Conservation (phyloP, 2,329 filamentous ascomycete species). For the Hymenoscyphus fraxineus region DNA sequence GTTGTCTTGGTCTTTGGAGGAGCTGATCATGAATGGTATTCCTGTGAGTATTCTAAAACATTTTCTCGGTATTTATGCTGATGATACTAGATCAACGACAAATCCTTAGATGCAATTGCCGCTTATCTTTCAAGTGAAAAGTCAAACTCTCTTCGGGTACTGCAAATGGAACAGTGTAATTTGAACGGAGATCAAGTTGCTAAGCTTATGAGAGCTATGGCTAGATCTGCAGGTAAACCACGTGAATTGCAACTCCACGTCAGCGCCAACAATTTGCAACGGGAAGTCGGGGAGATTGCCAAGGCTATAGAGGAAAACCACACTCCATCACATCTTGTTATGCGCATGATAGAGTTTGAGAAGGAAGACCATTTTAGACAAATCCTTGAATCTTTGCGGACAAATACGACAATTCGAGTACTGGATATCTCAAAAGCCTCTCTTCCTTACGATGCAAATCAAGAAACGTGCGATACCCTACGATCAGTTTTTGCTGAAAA, state of each 20-base stretch:
- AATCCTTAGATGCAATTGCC: constrained; percentile 61
- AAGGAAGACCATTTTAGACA: constrained; percentile 49
- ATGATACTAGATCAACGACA: constrained; percentile 48
- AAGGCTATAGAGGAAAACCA: constrained; percentile 48
- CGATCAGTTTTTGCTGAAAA: constrained; percentile 65
- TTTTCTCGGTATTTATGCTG: constrained; percentile 13
- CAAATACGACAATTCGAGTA: constrained; percentile 59
- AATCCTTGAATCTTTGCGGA: constrained; percentile 57
- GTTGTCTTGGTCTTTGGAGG: constrained; percentile 63
- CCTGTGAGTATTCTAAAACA: constrained; percentile 35
- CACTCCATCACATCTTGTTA: constrained; percentile 60
- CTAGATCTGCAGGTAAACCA: constrained; percentile 43
- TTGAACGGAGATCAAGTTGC: constrained; percentile 63
- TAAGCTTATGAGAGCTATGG: constrained; percentile 61
- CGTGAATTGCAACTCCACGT: constrained; percentile 63
- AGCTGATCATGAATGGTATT: constrained; percentile 61
- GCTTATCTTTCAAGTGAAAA: constrained; percentile 59
- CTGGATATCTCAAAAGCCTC: constrained; percentile 69
- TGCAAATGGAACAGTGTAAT: constrained; percentile 65
- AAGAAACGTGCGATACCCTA: constrained; percentile 62
- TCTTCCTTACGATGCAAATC: constrained; percentile 63
- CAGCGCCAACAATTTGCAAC: constrained; percentile 51
- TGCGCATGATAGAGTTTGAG: constrained; percentile 61
- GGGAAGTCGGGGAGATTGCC: constrained; percentile 48
- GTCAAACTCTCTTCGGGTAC: constrained; percentile 55